phyloP scores from a whole-genome alignment of 2,329 filamentous ascomycete species.

The Sporothrix mexicana region DNA sequence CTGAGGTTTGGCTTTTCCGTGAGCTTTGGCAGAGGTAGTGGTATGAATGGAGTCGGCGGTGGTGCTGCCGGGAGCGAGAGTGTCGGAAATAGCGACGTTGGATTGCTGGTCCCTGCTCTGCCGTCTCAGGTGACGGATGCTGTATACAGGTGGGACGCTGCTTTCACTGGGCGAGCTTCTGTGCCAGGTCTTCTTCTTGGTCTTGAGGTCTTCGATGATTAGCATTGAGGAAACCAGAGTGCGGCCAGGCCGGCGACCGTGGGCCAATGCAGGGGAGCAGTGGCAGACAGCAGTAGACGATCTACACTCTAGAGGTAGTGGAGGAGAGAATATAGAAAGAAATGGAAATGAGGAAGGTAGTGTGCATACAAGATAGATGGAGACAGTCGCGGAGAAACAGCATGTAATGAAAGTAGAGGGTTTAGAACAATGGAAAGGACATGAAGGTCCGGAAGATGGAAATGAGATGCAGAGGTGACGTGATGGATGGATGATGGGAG shows the following conservation, averaged over 20 bases:
- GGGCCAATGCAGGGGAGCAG: slow-evolving; percentile 1
- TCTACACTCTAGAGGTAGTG: too few relatives aligned
- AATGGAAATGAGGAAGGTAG: too few relatives aligned
- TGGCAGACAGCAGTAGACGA: not conserved
- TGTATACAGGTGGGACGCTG: slow-evolving; percentile 30
- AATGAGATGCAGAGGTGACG: not conserved
- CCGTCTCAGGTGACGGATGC: slow-evolving; percentile 7
- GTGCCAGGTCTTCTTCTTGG: slow-evolving; percentile 50
- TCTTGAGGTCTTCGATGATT: slow-evolving; percentile 59
- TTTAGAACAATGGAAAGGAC: not conserved
- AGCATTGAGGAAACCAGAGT: slow-evolving; percentile 49
- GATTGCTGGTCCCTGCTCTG: slow-evolving; percentile 18
- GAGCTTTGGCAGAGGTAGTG: not conserved
- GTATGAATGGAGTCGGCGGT: not conserved
- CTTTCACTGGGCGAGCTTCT: slow-evolving; percentile 29
- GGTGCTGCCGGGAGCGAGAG: not conserved
- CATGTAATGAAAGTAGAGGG: too few relatives aligned
- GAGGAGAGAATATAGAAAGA: too few relatives aligned
- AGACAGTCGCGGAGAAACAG: too few relatives aligned
- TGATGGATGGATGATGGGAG: not conserved
- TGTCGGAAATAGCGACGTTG: slow-evolving; percentile 30
- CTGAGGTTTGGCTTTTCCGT: slow-evolving; percentile 18
- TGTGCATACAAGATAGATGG: too few relatives aligned
- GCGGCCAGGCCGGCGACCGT: slow-evolving; percentile 23
- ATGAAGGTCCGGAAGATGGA: not conserved